Conservation (phyloP, 2,329 filamentous ascomycete species). For the Fusarium sp. region DNA sequence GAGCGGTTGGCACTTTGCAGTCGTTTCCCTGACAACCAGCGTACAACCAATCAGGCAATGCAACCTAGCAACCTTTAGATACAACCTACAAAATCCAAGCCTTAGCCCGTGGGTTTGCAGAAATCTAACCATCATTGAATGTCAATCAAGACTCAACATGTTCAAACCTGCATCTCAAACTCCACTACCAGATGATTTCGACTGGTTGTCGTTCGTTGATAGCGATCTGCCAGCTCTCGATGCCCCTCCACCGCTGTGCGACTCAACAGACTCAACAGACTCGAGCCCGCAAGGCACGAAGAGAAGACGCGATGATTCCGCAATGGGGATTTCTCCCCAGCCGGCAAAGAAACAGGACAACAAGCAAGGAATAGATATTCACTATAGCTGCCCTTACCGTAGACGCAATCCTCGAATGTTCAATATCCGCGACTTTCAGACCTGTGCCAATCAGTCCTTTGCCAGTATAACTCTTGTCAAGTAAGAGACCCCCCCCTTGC, state of each 20-base stretch:
- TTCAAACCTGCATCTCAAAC: no score
- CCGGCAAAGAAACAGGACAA: neutral
- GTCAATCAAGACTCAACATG: no score
- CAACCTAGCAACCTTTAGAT: no score
- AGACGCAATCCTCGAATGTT: neutral
- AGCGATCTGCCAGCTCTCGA: neutral
- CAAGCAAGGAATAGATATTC: neutral
- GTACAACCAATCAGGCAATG: no score
- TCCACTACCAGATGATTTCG: no score
- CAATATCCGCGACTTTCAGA: neutral
- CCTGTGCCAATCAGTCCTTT: neutral
- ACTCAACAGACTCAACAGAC: neutral
- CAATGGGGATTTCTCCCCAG: neutral
- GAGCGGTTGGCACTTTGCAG: no score
- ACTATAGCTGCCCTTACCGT: conserved; percentile 1
- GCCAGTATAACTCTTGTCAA: conserved; percentile 1
- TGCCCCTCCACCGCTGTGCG: neutral
- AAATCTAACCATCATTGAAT: no score
- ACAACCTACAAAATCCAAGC: no score
- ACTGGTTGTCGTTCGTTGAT: neutral
- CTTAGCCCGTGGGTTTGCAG: no score
- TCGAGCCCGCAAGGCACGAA: neutral
- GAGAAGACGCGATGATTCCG: neutral
- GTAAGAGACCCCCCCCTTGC: neutral
- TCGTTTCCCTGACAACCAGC: no score